These are phyloP conservation scores for Zymoseptoria brevis DNA, from an alignment of 2,329 filamentous ascomycete genomes.

Conservation along the genomic window DNA sequence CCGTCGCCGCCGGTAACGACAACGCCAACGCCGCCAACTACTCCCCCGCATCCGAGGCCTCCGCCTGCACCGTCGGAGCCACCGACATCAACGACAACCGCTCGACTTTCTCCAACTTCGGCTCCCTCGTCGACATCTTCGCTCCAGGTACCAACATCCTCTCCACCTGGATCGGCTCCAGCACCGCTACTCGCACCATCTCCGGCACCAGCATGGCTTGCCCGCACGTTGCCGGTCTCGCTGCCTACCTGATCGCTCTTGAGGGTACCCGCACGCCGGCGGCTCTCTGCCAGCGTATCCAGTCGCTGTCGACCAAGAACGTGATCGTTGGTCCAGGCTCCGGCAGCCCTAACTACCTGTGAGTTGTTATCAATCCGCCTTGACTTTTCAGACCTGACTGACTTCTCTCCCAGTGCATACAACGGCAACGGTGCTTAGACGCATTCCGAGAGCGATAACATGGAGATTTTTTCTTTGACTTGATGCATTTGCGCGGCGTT, in stretches of 20 bases:
- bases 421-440: constrained; percentile 18
- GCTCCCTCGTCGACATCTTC: constrained; percentile 33
- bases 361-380: not conserved
- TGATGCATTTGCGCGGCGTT: not conserved
- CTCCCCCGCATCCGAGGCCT: constrained; percentile 29
- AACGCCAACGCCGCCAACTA: constrained; percentile 21
- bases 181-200: constrained; percentile 40
- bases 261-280: constrained; percentile 11
- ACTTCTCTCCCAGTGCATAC: constrained; percentile 3
- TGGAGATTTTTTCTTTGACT: not conserved
- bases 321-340: constrained; percentile 5
- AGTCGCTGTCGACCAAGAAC: constrained; percentile 11
- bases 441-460: not conserved
- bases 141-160: constrained; percentile 46
- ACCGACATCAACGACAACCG: constrained; percentile 24
- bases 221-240: constrained; percentile 22
- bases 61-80: constrained; percentile 31
- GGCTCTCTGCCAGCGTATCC: constrained; percentile 13
- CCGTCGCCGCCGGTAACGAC: constrained; percentile 32
- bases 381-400: constrained; percentile 1
- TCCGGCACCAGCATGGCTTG: constrained; percentile 42
- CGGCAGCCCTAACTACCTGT: constrained; percentile 1
- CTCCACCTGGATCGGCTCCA: constrained; percentile 42
- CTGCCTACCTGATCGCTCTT: constrained; percentile 17
- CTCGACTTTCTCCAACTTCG: constrained; percentile 36